Evolutionary conservation across 2,329 filamentous ascomycete genomes (phyloP).

Genomic region (Aspergillus viridinutans): DNA sequence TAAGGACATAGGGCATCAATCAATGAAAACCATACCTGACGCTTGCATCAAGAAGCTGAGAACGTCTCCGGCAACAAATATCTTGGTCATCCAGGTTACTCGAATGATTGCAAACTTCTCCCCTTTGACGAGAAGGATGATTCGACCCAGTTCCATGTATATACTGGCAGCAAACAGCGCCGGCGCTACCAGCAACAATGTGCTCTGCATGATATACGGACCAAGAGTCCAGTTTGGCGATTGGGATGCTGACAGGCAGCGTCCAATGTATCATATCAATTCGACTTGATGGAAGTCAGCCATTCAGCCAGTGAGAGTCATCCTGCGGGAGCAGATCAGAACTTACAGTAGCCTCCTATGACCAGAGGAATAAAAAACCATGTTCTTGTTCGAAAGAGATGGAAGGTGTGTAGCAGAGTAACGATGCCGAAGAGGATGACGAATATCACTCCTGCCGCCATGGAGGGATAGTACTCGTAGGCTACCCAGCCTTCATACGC

Average conservation of each 20-base stretch:
- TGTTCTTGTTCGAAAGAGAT: constrained; percentile 19
- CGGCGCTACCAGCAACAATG: constrained; percentile 22
- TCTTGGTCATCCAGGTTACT: constrained; percentile 24
- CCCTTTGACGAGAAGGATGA: constrained; percentile 20
- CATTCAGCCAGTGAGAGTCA: neutral
- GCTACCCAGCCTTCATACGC: constrained; percentile 6
- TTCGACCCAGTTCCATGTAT: constrained; percentile 23
- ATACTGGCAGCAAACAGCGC: constrained; percentile 26
- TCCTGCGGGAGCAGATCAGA: neutral
- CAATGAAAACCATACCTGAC: constrained; percentile 14
- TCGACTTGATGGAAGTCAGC: constrained; percentile 39
- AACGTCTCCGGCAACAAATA: constrained; percentile 26
- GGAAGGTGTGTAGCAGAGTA: constrained; percentile 18
- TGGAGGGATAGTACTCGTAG: constrained; percentile 23
- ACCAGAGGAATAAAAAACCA: constrained; percentile 27
- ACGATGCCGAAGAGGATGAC: constrained; percentile 18
- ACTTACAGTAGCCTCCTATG: constrained; percentile 36
- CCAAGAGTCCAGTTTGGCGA: constrained; percentile 21
- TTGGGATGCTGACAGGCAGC: constrained; percentile 41
- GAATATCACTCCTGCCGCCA: constrained; percentile 21
- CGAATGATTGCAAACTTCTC: constrained; percentile 18
- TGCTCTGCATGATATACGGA: constrained; percentile 24
- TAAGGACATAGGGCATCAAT: neutral
- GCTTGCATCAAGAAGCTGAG: constrained; percentile 29
- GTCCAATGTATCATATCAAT: constrained; percentile 49